Percentiles rank a stretch among this genome's conserved stretches.
phyloP scores from a whole-genome alignment of 2,329 filamentous ascomycete genomes.

The Ophiostoma ips region DNA sequence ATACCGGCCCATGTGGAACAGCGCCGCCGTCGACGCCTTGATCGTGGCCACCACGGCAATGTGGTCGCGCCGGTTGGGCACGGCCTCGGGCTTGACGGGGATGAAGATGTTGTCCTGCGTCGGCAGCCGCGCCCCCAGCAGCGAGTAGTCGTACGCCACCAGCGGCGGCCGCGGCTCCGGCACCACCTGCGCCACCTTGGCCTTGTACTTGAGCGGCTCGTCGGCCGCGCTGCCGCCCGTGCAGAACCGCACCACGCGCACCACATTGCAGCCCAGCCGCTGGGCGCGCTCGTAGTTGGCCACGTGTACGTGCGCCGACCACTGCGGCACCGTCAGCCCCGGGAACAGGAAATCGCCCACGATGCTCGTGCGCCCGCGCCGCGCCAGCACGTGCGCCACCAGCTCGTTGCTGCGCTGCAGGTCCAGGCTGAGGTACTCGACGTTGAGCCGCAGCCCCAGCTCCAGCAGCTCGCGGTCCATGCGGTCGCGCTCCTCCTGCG shows the following conservation, averaged over 20 bases:
- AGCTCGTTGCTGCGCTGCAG: conserved; percentile 38
- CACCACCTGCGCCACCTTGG: conserved; percentile 28
- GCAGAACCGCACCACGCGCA: conserved; percentile 45
- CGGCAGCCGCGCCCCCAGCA: conserved; percentile 28
- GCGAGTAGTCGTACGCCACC: conserved; percentile 31
- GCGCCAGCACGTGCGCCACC: conserved; percentile 33
- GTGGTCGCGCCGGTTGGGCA: conserved; percentile 28
- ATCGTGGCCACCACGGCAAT: conserved; percentile 38
- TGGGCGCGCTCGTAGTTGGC: conserved; percentile 40
- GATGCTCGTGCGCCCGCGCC: conserved; percentile 43
- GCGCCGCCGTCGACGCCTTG: conserved; percentile 39
- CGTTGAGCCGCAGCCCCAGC: conserved; percentile 50
- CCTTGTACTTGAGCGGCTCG: conserved; percentile 34
- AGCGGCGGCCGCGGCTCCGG: conserved; percentile 36
- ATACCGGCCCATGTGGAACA: conserved; percentile 47
- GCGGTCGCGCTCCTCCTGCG: conserved; percentile 24
- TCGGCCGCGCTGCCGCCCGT: conserved; percentile 40
- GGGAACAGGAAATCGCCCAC: conserved; percentile 41
- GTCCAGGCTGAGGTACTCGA: conserved; percentile 52
- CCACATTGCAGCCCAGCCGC: conserved; percentile 44
- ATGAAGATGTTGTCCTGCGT: conserved; percentile 36
- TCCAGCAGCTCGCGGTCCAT: conserved; percentile 44
- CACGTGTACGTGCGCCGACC: conserved; percentile 40
- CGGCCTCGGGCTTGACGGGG: conserved; percentile 32
- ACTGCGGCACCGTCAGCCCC: conserved; percentile 34